Base-by-base conservation (phyloP, 2,329 filamentous ascomycete genomes). In the Beauveria asiatica region DNA sequence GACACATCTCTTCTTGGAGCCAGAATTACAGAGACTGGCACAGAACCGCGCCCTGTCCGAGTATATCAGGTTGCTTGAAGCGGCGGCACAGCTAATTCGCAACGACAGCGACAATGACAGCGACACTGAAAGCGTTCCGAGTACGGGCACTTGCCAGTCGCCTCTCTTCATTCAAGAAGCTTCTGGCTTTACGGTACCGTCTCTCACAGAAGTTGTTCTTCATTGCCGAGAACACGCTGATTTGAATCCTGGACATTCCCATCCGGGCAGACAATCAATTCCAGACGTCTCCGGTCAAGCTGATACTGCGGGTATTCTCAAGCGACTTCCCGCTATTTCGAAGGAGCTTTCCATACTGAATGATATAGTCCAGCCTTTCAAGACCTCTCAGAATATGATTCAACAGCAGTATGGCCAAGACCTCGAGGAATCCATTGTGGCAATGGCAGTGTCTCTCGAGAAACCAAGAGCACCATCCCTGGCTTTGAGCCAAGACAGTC, bases 381-480 rank as follows among this genome's bases (percentile, higher is more conserved):
- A 50, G 11, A 30, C 3, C 4, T 58, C 56, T n/a, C 3, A 23
- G 9, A 51, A 50, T 33, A 25, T 51, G 17, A 50, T 58, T 16
- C 55, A 51, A 33, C 21, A 48, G 45, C 56, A 58, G n/a, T 58
- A 58, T 39, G 46, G 46, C 17, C 23, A 51, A 27, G 56, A 58
- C 11, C 56, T 58, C 16, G 56, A 51, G 17, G 21, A 50, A 3
- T 58, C 56, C 30, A 58, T 58, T 30, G 30, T 25, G 11, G 46
- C 55, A 27, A 51, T 58, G 56, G 33, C 56, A 21, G 23, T 11
- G 23, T 48, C 11, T 51, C 23, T 58, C 10, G 46, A 49, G 11
- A 23, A 41, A 27, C 27, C 25, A 4, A 17, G 13, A n/a, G 45
- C 17, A 2, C 25, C 27, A 11, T 5, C 17, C 4, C 11, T 42